Conservation (phyloP, 2,329 filamentous ascomycete genomes). For the Drechslerella coelobrocha region DNA sequence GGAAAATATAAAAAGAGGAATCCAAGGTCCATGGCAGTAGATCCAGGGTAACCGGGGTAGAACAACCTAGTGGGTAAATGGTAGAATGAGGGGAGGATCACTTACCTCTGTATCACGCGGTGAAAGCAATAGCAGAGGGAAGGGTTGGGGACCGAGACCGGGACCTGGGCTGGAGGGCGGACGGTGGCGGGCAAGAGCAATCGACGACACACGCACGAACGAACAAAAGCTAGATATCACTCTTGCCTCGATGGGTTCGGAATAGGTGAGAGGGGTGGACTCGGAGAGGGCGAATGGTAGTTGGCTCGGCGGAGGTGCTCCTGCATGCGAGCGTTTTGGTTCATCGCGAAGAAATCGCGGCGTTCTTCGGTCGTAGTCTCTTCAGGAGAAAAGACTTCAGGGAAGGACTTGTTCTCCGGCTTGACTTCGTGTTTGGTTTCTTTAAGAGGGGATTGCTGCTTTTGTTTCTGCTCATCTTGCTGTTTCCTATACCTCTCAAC, state of each 20-base stretch:
- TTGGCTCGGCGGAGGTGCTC: constrained; percentile 46
- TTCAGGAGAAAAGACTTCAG: constrained; percentile 39
- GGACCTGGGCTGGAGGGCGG: constrained; percentile 13
- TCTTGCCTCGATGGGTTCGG: constrained; percentile 30
- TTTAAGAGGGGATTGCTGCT: constrained; percentile 10
- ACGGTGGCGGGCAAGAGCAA: constrained; percentile 6
- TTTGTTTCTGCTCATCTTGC: constrained; percentile 48
- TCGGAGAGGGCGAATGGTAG: constrained; percentile 44
- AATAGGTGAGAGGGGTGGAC: constrained; percentile 34
- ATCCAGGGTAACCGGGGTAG: constrained; percentile 21
- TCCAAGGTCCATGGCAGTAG: constrained; percentile 8
- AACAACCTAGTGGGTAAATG: constrained; percentile 25
- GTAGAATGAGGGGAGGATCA: constrained; percentile 22
- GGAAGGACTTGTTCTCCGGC: constrained; percentile 25
- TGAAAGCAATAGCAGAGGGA: constrained; percentile 50
- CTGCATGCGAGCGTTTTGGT: constrained; percentile 42
- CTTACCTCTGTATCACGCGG: constrained; percentile 48
- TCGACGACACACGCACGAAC: constrained; percentile 3
- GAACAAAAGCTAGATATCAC: constrained; percentile 19
- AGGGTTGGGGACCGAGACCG: constrained; percentile 2
- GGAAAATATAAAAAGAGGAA: too few species aligned
- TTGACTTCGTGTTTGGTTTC: constrained; percentile 33
- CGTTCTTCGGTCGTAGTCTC: constrained; percentile 40
- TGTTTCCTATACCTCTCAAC: constrained; percentile 52
- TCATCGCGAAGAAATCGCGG: constrained; percentile 31